Evolutionary conservation across 2,329 filamentous ascomycete genomes (phyloP).

Genomic region (Rhynchosporium agropyri): DNA sequence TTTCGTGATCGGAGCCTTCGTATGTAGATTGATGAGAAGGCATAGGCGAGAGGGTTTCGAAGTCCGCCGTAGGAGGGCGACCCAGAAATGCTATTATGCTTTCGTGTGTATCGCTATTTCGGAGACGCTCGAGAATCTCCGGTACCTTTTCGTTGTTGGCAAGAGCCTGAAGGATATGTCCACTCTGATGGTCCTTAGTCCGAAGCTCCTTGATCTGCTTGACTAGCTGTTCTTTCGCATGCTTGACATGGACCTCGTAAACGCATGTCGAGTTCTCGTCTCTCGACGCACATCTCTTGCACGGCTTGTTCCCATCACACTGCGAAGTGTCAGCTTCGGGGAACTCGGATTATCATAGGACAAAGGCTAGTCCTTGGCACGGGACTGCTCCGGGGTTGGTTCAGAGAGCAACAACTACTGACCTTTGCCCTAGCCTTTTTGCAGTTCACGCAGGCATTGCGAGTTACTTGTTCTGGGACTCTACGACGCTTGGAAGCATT

Average conservation of each 20-base stretch:
- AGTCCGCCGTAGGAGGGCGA: slow-evolving; percentile 31
- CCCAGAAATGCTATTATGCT: slow-evolving; percentile 40
- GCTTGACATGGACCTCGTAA: slow-evolving; percentile 44
- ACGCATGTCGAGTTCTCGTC: slow-evolving; percentile 36
- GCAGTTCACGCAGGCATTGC: slow-evolving; percentile 44
- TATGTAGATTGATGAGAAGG: slow-evolving; percentile 36
- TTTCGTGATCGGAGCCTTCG: slow-evolving; percentile 38
- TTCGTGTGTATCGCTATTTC: slow-evolving; percentile 38
- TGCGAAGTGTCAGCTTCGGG: slow-evolving; percentile 30
- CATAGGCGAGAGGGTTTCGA: slow-evolving; percentile 33
- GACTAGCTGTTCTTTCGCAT: slow-evolving; percentile 43
- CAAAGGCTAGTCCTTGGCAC: slow-evolving; percentile 4
- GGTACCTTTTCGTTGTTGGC: slow-evolving; percentile 37
- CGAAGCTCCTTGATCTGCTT: slow-evolving; percentile 41
- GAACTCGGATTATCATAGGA: background rate
- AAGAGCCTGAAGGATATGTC: slow-evolving; percentile 40
- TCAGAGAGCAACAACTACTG: slow-evolving; percentile 17
- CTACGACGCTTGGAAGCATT: slow-evolving; percentile 38
- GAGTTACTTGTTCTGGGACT: slow-evolving; percentile 42
- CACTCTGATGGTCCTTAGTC: slow-evolving; percentile 37
- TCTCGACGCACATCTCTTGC: slow-evolving; percentile 40
- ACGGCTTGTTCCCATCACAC: slow-evolving; percentile 44
- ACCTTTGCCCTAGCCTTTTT: slow-evolving; percentile 45
- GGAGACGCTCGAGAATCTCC: slow-evolving; percentile 40
- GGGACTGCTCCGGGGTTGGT: background rate